Percentiles rank a stretch among this genome's conserved stretches.
phyloP scores from a whole-genome alignment of 75 land plant species.

The Picea sitchensis region DNA sequence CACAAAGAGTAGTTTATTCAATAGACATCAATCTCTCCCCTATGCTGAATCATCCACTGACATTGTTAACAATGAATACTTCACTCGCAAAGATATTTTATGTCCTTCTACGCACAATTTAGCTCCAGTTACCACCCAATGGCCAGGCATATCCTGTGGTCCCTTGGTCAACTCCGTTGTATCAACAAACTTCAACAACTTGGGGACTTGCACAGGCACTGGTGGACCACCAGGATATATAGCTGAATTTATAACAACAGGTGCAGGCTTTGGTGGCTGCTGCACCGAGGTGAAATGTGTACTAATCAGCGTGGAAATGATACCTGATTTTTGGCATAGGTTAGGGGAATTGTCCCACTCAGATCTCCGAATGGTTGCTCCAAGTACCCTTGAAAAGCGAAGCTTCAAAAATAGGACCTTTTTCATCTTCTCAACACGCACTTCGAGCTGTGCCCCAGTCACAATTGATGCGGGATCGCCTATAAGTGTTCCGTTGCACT shows the following conservation, averaged over 20 bases:
- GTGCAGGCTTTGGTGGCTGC: constrained; percentile 26
- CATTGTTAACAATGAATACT: constrained; percentile 69
- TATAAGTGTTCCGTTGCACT: constrained; percentile 35
- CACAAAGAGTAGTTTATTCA: constrained; percentile 3
- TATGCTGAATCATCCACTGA: constrained; percentile 10
- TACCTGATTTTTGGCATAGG: constrained; percentile 50
- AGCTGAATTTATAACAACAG: constrained; percentile 66
- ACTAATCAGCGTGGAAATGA: constrained; percentile 54
- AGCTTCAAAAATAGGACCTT: constrained; percentile 71
- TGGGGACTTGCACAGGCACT: constrained; percentile 39
- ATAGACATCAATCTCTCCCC: constrained; percentile 4
- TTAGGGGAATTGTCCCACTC: constrained; percentile 61
- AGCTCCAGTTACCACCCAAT: constrained; percentile 95
- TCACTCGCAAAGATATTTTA: constrained; percentile 65
- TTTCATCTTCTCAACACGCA: constrained; percentile 49
- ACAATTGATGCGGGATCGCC: constrained; percentile 60
- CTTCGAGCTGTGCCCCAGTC: constrained; percentile 71
- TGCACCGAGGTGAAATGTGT: constrained; percentile 37
- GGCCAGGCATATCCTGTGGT: constrained; percentile 84
- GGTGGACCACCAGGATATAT: constrained; percentile 78
- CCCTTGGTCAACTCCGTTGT: constrained; percentile 76
- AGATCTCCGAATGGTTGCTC: constrained; percentile 55
- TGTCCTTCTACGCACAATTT: constrained; percentile 72
- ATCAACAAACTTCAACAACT: constrained; percentile 72
- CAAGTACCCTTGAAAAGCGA: constrained; percentile 48